A percentile compares a stretch with the other conserved stretches of the same genome.
phyloP scores from a whole-genome alignment of 768 basidiomycete species.

The Lentinula edodes region DNA sequence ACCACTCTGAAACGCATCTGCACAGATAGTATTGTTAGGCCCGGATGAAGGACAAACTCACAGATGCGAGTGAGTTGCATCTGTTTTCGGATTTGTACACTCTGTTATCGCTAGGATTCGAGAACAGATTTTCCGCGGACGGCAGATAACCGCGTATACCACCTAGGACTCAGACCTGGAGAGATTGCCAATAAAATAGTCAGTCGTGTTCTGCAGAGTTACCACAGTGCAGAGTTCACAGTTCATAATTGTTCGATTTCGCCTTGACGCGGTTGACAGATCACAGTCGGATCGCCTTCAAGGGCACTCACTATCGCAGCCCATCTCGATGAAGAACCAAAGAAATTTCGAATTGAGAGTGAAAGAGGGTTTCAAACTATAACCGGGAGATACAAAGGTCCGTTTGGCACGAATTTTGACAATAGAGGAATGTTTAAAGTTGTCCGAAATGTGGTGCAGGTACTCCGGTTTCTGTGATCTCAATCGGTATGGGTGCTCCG shows the following conservation, averaged over 20 bases:
- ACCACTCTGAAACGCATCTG: too few relatives aligned
- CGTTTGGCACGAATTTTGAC: not conserved
- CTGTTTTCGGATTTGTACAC: not conserved
- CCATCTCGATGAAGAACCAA: constrained; percentile 53
- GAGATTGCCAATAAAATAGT: constrained; percentile 82
- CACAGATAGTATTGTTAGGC: not conserved
- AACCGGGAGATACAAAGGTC: constrained; percentile 36
- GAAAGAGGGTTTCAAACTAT: constrained; percentile 75
- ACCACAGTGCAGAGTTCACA: too few relatives aligned
- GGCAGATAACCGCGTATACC: constrained; percentile 69
- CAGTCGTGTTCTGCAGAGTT: constrained; percentile 14
- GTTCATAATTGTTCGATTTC: too few relatives aligned
- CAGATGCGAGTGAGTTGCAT: constrained; percentile 58
- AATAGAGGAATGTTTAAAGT: not conserved
- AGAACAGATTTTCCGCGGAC: constrained; percentile 70
- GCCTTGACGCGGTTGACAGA: constrained; percentile 27
- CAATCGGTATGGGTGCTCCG: constrained; percentile 79
- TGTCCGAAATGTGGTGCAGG: constrained; percentile 28
- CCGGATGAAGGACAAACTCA: constrained; percentile 55
- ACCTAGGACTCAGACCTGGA: constrained; percentile 67
- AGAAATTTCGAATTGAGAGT: constrained; percentile 57
- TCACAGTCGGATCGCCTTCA: constrained; percentile 71
- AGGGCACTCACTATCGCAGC: constrained; percentile 57
- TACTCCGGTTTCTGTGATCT: constrained; percentile 63
- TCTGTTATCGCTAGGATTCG: not conserved